A percentile compares a stretch with the other conserved stretches of the same genome.
Evolutionary conservation across 169 alveolate genomes (phyloP).

Genomic region (Plasmodium fragile): DNA sequence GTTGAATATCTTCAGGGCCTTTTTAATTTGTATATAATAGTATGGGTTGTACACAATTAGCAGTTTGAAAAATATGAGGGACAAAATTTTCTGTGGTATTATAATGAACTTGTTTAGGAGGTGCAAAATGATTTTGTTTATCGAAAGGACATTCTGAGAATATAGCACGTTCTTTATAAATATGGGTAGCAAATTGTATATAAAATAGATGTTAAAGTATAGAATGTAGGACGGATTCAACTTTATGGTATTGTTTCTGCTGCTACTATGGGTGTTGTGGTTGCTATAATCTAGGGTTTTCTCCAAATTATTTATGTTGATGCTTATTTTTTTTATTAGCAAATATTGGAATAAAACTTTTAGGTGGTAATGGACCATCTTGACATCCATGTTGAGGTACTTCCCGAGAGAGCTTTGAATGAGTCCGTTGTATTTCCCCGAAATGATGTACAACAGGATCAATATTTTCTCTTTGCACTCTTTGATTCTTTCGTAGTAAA

Average conservation of each 20-base stretch:
- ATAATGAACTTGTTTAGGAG: slow-evolving; percentile 65
- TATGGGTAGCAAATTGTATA: slow-evolving; percentile 63
- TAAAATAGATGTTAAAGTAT: slow-evolving; percentile 56
- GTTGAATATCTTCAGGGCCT: slow-evolving; percentile 55
- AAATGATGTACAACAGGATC: slow-evolving; percentile 33
- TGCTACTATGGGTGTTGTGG: background rate
- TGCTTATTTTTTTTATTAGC: slow-evolving; percentile 68
- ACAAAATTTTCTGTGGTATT: slow-evolving; percentile 61
- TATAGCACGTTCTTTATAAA: slow-evolving; percentile 50
- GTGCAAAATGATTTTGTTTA: slow-evolving; percentile 47
- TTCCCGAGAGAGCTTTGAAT: slow-evolving; percentile 62
- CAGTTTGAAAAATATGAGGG: slow-evolving; percentile 61
- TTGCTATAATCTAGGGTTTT: background rate
- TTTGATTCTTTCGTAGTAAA: slow-evolving; percentile 67
- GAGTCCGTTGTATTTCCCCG: slow-evolving; percentile 40
- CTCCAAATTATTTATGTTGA: slow-evolving; percentile 36
- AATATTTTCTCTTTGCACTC: slow-evolving; percentile 74
- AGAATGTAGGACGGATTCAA: slow-evolving; percentile 59
- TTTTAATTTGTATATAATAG: slow-evolving; percentile 62
- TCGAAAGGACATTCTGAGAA: slow-evolving; percentile 68
- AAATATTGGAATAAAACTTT: slow-evolving; percentile 47
- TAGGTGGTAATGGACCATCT: slow-evolving; percentile 52
- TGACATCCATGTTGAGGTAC: slow-evolving; percentile 40
- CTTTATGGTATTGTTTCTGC: slow-evolving; percentile 9
- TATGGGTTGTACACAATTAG: slow-evolving; percentile 69